Base-by-base conservation (phyloP, 228 moss, liverwort and hornwort genomes). In the Sphagnum fallax region DNA sequence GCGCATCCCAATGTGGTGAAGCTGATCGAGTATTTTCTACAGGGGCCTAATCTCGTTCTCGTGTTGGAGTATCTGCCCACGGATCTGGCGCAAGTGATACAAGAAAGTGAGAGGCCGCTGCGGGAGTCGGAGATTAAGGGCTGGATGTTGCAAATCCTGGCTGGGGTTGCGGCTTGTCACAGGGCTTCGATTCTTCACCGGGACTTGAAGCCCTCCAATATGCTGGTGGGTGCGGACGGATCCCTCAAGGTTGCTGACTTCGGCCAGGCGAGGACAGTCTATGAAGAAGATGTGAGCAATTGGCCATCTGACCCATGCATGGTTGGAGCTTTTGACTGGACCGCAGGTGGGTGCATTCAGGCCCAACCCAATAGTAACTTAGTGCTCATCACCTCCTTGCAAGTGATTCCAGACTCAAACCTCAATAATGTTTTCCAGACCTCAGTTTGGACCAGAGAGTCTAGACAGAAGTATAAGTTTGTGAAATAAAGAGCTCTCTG, bases 161-260 rank as follows among this genome's bases (percentile, higher is more conserved):
- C 71, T 59, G 98, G 98, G 67, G 76, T 98, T 64, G 78, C 86
- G 66, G 92, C 89, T 5, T 93, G 93, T 67, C 98, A 94, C 71
- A 73, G 81, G 51, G 89, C 90, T 18, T 85, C 76, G n/a, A 70
- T 94, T 67, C 67, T 98, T 8, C 98, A 98, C 69, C 83, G 98
- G 48, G 98, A 98, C 74, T 82, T 98, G 73, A 98, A 94, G 81
- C 94, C 98, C 18, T 90, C 84, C 6, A 98, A 98, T 81, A 75
- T 98, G 1, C 72, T 98, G 81, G 79, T 90, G 60, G 80, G 83
- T 47, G 80, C 64, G 51, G 89, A 93, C 72, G 90, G 98, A 67
- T 78, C 70, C 65, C 76, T 98, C 4, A 98, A 94, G 79, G 71
- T 98, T 77, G 94, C 94, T 57, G 98, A 98, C 76, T 98, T 98